Percentiles rank a stretch among this genome's conserved stretches.
Conservation (phyloP, 1,139 yeast species). For the Kodamaea suecica region DNA sequence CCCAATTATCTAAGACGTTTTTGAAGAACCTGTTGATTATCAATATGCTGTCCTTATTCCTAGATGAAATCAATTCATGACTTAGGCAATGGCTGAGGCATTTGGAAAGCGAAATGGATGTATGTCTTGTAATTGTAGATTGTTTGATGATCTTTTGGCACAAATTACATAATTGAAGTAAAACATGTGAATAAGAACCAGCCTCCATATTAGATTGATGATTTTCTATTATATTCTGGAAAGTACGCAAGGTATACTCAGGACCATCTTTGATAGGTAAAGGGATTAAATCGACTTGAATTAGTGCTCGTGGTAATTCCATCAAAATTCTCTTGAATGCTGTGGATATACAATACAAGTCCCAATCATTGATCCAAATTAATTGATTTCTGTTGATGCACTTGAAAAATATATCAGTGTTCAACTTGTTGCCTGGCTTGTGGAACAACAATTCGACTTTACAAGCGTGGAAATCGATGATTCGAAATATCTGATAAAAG, state of each 20-base stretch:
- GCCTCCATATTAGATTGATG: conserved; percentile 5
- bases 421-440: conserved; percentile 55
- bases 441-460: conserved; percentile 50
- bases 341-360: conserved; percentile 55
- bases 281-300: conserved; percentile 40
- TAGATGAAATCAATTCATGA: conserved; percentile 46
- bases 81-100: conserved; percentile 51
- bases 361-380: conserved; percentile 63
- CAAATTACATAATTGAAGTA: conserved; percentile 42
- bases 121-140: conserved; percentile 41
- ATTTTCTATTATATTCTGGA: conserved; percentile 27
- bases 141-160: conserved; percentile 33
- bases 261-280: conserved; percentile 49
- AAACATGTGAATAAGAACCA: conserved; percentile 21
- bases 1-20: conserved; percentile 49
- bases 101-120: conserved; percentile 43
- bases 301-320: conserved; percentile 43
- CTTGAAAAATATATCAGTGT: conserved; percentile 47
- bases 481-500: conserved; percentile 48
- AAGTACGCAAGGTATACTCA: conserved; percentile 34
- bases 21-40: conserved; percentile 50
- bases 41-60: conserved; percentile 44
- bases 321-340: conserved; percentile 48
- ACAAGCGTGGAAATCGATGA: conserved; percentile 43
- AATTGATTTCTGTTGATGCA: conserved; percentile 55